These are phyloP conservation scores for Harrya chromipes DNA, from an alignment of 768 basidiomycete genomes.

Conservation along the genomic window DNA sequence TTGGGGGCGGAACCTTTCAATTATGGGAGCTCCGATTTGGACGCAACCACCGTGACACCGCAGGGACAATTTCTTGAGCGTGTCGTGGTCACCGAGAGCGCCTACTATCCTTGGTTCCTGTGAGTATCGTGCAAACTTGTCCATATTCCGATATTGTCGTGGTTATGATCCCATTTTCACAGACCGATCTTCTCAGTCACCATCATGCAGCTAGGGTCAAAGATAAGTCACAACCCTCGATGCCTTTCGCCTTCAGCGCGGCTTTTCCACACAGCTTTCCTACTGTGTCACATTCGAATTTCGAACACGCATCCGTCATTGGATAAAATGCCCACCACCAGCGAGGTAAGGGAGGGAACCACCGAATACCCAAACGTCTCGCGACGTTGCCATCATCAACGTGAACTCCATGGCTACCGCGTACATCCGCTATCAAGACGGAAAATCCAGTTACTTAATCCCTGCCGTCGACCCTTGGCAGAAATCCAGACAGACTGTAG, in stretches of 20 bases:
- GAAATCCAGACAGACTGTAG: neutral
- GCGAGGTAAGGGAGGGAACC: neutral
- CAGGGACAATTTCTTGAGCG: neutral
- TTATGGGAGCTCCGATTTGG: too few relatives aligned
- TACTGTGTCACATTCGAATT: neutral
- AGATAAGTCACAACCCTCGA: conserved; percentile 9
- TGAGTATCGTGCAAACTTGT: too few relatives aligned
- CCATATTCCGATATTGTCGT: too few relatives aligned
- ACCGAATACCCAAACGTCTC: neutral
- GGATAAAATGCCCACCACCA: conserved; percentile 11
- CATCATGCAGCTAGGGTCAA: neutral
- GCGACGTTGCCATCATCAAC: neutral
- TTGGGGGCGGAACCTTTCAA: too few relatives aligned
- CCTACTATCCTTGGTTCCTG: too few relatives aligned
- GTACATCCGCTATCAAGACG: neutral
- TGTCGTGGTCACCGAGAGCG: neutral
- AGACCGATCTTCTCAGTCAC: neutral
- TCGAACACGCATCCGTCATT: neutral
- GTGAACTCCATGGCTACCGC: conserved; percentile 8
- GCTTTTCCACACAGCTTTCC: neutral
- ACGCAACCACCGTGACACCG: too few relatives aligned
- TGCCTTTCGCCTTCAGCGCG: neutral
- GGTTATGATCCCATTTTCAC: neutral
- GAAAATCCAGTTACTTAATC: neutral
- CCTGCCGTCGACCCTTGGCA: neutral